Base-by-base conservation (phyloP, 2,329 filamentous ascomycete genomes). In the Trichoderma citrinoviride region DNA sequence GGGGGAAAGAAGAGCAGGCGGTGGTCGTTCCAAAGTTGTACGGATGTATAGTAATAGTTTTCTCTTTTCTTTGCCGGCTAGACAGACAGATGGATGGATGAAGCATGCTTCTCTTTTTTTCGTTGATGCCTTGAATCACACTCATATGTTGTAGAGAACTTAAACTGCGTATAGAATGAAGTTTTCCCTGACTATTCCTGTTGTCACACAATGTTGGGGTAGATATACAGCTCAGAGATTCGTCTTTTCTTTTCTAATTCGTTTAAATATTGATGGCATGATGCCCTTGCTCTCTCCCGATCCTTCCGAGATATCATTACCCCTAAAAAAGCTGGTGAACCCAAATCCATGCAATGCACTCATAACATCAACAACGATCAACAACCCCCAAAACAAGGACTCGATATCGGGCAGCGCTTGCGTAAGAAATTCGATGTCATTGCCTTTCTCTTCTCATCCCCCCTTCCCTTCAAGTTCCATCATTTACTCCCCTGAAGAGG, bases 381-480 rank as follows among this genome's bases (percentile, higher is more conserved):
- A 50, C 33, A 61, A 43, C 19, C 21, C 19, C 21, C 47, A 19
- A 7, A 8, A 41, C 40, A 54, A 33, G 29, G 40, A 52, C 17
- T 46, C 54, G n/a, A 55, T 57, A 53, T 41, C 49, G 49, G 58
- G 58, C 58, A 62, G 58, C 58, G 29, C 58, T 62, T 62, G 58
- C 58, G 17, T 44, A 53, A 52, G 12, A 37, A 52, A 53, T 54
- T 54, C 58, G 58, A 62, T 62, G 54, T 53, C 27, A 37, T 12
- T 47, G 6, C 43, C 40, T 43, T 8, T 17, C 7, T 15, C 12
- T 8, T 7, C 14, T n/a, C 15, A 37, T 1, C 10, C 14, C n/a
- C 17, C 19, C 10, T n/a, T n/a, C 23, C 8, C 10, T 3, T 10
- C 7, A 10, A 33, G 7, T 8, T 33, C 29, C 33, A 37, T 37